Evolutionary conservation across 495 filamentous ascomycete species (phyloP), one percentile per base, ranked within the genome.

Genomic region (Podospora pseudocomata): DNA sequence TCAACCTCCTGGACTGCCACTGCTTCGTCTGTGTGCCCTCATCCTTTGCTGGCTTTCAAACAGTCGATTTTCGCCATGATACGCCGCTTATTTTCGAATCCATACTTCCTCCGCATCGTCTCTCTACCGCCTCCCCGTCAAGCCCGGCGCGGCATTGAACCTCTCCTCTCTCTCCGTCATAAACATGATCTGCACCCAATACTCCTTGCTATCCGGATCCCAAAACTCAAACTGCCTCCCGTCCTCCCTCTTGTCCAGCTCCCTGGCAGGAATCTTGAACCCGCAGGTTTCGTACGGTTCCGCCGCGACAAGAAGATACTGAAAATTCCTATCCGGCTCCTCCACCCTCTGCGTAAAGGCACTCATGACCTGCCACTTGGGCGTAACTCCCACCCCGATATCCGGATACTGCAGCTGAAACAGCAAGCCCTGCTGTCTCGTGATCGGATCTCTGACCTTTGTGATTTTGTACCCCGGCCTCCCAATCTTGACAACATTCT

Each of bases 131-230:
- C 81, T 65, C 6, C 81, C 81, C 63, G 77, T 93, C 78, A 98
- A 80, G 27, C 95, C 95, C 13, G 95, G 95, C 63, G 97, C 96
- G 75, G 92, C 93, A 74, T 89, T 91, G 76, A 96, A 98, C 70
- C 95, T 82, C 85, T 98, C 95, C 83, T 98, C 95, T 64, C 95
- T 86, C 84, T 99, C 95, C 54, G 96, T 98, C 87, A 97, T 94
- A 82, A 98, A 99, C 86, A 97, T 92, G 64, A 99, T 86, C 84
- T 98, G 95, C n/a, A 97, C 84, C 91, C 93, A 98, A 75, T 96
- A 98, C 82, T 98, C 94, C 85, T 98, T 98, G 65, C 88, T 86
- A 79, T 99, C 95, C 69, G 90, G 88, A 82, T 98, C 96, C 82
- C 95, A 99, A 89, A 92, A 97, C 34, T 88, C 91, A 88, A 92